Evolutionary conservation across 176 grass and related monocot genomes (phyloP).

Genomic region (Carex littledalei): DNA sequence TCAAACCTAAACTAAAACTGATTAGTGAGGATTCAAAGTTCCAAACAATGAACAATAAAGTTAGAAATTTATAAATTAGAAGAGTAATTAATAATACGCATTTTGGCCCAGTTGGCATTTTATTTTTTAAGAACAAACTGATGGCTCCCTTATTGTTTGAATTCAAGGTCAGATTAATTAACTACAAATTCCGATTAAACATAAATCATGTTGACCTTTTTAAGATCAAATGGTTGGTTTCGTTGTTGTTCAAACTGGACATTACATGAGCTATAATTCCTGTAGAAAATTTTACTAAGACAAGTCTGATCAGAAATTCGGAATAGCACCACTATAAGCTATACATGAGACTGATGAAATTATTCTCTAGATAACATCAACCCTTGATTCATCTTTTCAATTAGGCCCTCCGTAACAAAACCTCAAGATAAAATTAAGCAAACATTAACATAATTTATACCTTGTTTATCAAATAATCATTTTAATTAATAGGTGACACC

Average conservation of each 20-base stretch:
- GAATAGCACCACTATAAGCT: too few species aligned
- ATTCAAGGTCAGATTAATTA: not conserved
- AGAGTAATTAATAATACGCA: not conserved
- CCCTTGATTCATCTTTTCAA: not conserved
- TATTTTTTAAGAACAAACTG: not conserved
- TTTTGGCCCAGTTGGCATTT: not conserved
- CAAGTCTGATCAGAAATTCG: too few species aligned
- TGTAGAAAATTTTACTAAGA: too few species aligned
- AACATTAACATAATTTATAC: not conserved
- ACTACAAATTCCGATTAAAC: not conserved
- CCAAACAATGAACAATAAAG: not conserved
- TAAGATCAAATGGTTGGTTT: not conserved
- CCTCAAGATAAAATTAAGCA: not conserved
- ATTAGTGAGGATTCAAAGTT: not conserved
- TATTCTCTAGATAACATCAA: too few species aligned
- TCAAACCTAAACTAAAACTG: not conserved
- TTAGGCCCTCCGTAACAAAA: not conserved
- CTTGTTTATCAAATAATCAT: not conserved
- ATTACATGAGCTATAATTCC: not conserved
- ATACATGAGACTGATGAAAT: too few species aligned
- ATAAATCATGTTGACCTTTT: not conserved
- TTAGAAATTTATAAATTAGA: too few species aligned
- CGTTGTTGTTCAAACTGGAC: not conserved
- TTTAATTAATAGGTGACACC: slow-evolving; percentile 17
- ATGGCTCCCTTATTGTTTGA: not conserved